These are phyloP conservation scores for Fraxinus paxiana DNA, from an alignment of 305 asterid genomes.

Conservation along the genomic window DNA sequence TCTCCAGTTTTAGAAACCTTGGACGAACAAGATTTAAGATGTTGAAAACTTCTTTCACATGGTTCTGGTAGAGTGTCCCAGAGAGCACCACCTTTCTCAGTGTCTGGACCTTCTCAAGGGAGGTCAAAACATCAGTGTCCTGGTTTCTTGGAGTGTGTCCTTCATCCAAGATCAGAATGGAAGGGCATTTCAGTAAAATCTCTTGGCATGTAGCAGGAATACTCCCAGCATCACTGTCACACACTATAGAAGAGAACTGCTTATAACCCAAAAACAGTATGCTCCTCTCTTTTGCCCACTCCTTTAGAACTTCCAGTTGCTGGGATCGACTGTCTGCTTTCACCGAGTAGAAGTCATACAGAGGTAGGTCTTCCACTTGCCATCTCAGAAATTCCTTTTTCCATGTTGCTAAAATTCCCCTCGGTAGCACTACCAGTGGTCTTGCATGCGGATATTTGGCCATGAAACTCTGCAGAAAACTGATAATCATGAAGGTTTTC, in stretches of 20 bases:
- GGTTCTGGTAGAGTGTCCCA: slow-evolving; percentile 96
- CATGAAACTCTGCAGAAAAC: slow-evolving; percentile 95
- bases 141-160: slow-evolving; percentile 93
- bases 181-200: slow-evolving; percentile 60
- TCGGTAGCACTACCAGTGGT: slow-evolving; percentile 88
- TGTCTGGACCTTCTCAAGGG: slow-evolving; percentile 86
- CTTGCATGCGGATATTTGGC: slow-evolving; percentile 87
- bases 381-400: slow-evolving; percentile 76
- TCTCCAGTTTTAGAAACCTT: slow-evolving; percentile 65
- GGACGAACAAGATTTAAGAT: slow-evolving; percentile 94
- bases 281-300: slow-evolving; percentile 70
- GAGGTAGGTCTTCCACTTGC: slow-evolving; percentile 83
- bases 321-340: slow-evolving; percentile 80
- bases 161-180: slow-evolving; percentile 82
- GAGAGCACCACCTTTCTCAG: slow-evolving; percentile 87
- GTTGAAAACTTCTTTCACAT: slow-evolving; percentile 86
- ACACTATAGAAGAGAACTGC: slow-evolving; percentile 76
- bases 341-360: slow-evolving; percentile 76
- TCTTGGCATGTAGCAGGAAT: slow-evolving; percentile 58
- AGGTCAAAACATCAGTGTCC: slow-evolving; percentile 83
- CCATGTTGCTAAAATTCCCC: slow-evolving; percentile 81
- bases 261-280: slow-evolving; percentile 77
- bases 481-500: slow-evolving; percentile 91
- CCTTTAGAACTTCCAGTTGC: slow-evolving; percentile 77
- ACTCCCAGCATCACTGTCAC: slow-evolving; percentile 51